phyloP scores from a whole-genome alignment of 1,284 basidiomycete genomes.

The Golubevia sp. region DNA sequence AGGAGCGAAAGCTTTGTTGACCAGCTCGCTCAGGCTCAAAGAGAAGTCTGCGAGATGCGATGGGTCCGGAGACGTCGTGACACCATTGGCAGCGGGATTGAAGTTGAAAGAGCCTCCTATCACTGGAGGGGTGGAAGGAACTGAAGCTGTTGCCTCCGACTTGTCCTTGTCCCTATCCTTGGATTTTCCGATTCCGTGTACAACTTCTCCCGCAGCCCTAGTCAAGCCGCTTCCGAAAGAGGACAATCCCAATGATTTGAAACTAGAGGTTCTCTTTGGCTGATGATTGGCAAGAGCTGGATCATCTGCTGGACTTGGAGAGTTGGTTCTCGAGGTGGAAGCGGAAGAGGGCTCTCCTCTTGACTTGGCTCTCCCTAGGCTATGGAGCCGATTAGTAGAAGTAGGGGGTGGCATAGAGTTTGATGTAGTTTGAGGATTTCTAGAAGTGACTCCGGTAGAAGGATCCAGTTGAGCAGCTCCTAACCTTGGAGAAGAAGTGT shows the following conservation, averaged over 20 bases:
- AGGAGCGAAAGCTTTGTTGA: conserved; percentile 52
- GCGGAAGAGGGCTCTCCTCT: conserved; percentile 19
- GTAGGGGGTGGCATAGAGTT: background rate
- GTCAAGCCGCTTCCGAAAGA: conserved; percentile 31
- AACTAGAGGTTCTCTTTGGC: conserved; percentile 40
- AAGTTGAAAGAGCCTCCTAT: background rate
- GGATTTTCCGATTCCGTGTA: conserved; percentile 1
- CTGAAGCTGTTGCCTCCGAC: conserved; percentile 7
- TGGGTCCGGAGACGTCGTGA: conserved; percentile 17
- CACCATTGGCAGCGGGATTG: background rate
- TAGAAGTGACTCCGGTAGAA: background rate
- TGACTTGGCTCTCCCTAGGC: conserved; percentile 16
- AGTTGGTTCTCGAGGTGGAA: conserved; percentile 10
- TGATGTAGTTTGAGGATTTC: background rate
- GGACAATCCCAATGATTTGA: conserved; percentile 35
- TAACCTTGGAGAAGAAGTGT: no score
- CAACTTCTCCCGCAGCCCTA: conserved; percentile 21
- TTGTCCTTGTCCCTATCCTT: background rate
- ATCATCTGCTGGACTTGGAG: background rate
- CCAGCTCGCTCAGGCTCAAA: conserved; percentile 49
- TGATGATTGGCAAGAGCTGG: conserved; percentile 13
- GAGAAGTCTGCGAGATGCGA: conserved; percentile 51
- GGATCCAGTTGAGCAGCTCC: background rate
- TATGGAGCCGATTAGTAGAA: conserved; percentile 1
- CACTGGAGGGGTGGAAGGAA: conserved; percentile 3